phyloP scores from a whole-genome alignment of 306 rosid genomes.

The Amphicarpaea edgeworthii region DNA sequence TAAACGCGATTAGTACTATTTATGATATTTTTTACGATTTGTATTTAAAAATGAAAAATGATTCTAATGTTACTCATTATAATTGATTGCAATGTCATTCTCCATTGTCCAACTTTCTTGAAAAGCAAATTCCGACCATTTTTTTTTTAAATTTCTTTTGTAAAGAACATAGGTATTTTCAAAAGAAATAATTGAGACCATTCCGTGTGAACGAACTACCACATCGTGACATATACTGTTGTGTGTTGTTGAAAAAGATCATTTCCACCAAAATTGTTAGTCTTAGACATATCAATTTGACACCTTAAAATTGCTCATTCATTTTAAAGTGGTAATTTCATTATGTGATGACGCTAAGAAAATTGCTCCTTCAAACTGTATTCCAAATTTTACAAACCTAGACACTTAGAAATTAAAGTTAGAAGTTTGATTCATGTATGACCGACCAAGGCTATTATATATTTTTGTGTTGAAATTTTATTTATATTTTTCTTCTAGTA shows the following conservation, averaged over 20 bases:
- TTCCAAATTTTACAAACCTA: background rate
- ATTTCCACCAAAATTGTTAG: conserved; percentile 24
- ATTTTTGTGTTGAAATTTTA: background rate
- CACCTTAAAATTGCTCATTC: background rate
- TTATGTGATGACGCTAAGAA: background rate
- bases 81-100: too few species aligned
- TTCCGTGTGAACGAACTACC: conserved; percentile 8
- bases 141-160: background rate
- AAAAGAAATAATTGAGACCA: background rate
- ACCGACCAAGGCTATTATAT: background rate
- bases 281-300: background rate
- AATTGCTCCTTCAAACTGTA: background rate
- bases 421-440: background rate
- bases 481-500: background rate
- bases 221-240: background rate
- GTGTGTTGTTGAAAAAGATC: background rate
- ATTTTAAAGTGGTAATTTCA: background rate
- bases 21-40: too few species aligned
- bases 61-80: too few species aligned
- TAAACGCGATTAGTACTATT: background rate
- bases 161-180: background rate
- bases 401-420: too few species aligned
- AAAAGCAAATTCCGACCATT: background rate
- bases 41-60: too few species aligned
- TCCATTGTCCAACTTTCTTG: too few species aligned